Base-by-base conservation (phyloP, 306 rosid species). In the Sicyos baderoa region DNA sequence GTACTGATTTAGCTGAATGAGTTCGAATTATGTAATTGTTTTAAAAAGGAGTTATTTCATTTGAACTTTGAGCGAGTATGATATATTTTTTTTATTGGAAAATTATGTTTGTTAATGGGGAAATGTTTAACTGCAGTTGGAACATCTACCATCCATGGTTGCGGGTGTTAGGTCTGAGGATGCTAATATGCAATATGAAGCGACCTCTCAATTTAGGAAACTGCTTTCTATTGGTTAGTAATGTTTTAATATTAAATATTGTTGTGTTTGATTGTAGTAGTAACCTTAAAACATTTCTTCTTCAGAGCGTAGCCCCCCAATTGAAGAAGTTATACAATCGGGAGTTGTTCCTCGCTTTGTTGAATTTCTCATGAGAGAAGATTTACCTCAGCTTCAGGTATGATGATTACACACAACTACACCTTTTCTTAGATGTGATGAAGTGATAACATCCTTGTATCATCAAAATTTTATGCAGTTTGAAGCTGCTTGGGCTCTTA, bases 401-500 rank as follows among this genome's bases (percentile, higher is more conserved):
- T 72, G 75, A 67, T 48, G 14, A 9, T 62, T 45, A 58, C 27
- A 11, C 17, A 1, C 15, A 4, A 52, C 6, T 12, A 51, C 29
- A 6, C 5, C 17, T 11, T 49, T 37, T 72, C 29, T 64, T 35
- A 14, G 37, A 52, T 57, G 12, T 49, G 42, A 4, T 25, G 60
- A 40, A 58, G 19, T 55, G 14, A 66, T 50, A 19, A 60, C 67
- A 5, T 35, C 71, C 51, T 66, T 21, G 48, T 77, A 56, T 16
- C 61, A 3, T 42, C 29, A 54, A 58, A 9, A 57, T 9, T 62
- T 74, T 52, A 6, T 86, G 77, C 79, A 90, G 99, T 94, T 94
- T 76, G 99, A 94, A 77, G 97, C 99, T 15, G 97, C 99, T 51
- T 94, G 99, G 97, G 99, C 99, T 75, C 83, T 94, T 72, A 91